phyloP scores from a whole-genome alignment of 2,329 filamentous ascomycete genomes.

The Diaporthe eres region DNA sequence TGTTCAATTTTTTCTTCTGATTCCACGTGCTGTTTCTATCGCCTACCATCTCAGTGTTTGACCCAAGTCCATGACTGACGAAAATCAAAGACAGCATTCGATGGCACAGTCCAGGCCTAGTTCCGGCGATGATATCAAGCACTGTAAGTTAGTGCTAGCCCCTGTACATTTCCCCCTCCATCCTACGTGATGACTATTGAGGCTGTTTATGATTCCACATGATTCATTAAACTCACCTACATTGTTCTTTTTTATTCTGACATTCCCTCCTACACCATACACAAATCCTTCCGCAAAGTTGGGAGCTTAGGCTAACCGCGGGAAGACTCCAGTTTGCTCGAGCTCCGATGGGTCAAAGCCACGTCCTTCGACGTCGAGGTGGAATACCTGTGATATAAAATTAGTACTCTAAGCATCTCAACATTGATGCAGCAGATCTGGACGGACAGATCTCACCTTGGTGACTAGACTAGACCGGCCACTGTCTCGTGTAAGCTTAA shows the following conservation, averaged over 20 bases:
- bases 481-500: not conserved
- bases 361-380: not conserved
- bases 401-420: not conserved
- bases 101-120: not conserved
- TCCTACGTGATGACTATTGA: conserved; percentile 37
- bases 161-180: not conserved
- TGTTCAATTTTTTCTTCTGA: conserved; percentile 47
- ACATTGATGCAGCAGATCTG: not conserved
- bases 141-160: not conserved
- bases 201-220: conserved; percentile 41
- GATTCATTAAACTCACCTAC: conserved; percentile 42
- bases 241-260: conserved; percentile 39
- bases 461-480: not conserved
- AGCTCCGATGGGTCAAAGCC: not conserved
- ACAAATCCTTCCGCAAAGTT: not conserved
- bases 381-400: too few species aligned
- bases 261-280: not conserved
- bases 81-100: not conserved
- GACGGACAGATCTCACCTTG: not conserved
- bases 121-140: too few species aligned
- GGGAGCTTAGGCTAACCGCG: not conserved
- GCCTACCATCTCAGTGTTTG: too few species aligned
- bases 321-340: not conserved
- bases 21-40: not conserved
- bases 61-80: not conserved